These are phyloP conservation scores for Trametes maxima DNA, from an alignment of 768 basidiomycete species.

Conservation along the genomic window DNA sequence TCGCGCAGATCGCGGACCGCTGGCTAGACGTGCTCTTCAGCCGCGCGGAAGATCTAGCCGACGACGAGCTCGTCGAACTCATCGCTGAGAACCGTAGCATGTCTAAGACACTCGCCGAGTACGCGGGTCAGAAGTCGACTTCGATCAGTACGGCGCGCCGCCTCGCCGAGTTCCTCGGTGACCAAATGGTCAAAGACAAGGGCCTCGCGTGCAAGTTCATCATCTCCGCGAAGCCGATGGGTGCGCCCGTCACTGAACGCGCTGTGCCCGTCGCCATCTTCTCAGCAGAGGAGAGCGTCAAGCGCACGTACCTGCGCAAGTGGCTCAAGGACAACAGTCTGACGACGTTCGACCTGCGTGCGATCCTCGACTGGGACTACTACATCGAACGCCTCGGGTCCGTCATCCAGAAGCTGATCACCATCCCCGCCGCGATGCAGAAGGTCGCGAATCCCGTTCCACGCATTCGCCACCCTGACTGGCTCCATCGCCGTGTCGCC, in stretches of 20 bases:
- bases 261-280: slow-evolving; percentile 98
- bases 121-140: slow-evolving; percentile 95
- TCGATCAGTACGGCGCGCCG: slow-evolving; percentile 96
- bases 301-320: slow-evolving; percentile 86
- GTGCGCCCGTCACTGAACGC: slow-evolving; percentile 95
- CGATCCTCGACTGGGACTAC: slow-evolving; percentile 97
- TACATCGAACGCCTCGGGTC: slow-evolving; percentile 98
- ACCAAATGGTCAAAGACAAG: slow-evolving; percentile 99
- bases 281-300: slow-evolving; percentile 90
- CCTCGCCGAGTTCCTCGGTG: slow-evolving; percentile 94
- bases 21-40: slow-evolving; percentile 97
- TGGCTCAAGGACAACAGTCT: slow-evolving; percentile 96
- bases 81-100: slow-evolving; percentile 99
- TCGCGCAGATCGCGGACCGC: slow-evolving; percentile 91
- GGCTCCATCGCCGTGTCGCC: slow-evolving; percentile 90
- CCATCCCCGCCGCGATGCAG: slow-evolving; percentile 98
- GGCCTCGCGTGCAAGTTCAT: slow-evolving; percentile 99
- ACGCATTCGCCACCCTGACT: slow-evolving; percentile 94
- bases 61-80: slow-evolving; percentile 94
- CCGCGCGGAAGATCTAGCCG: slow-evolving; percentile 78
- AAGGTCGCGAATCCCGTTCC: slow-evolving; percentile 96
- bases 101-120: slow-evolving; percentile 95
- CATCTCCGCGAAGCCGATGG: slow-evolving; percentile 90
- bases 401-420: slow-evolving; percentile 98
- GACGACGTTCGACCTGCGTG: slow-evolving; percentile 84